phyloP scores from a whole-genome alignment of 371 early-diverging fungal genomes.

The Syncephalis fuscata region DNA sequence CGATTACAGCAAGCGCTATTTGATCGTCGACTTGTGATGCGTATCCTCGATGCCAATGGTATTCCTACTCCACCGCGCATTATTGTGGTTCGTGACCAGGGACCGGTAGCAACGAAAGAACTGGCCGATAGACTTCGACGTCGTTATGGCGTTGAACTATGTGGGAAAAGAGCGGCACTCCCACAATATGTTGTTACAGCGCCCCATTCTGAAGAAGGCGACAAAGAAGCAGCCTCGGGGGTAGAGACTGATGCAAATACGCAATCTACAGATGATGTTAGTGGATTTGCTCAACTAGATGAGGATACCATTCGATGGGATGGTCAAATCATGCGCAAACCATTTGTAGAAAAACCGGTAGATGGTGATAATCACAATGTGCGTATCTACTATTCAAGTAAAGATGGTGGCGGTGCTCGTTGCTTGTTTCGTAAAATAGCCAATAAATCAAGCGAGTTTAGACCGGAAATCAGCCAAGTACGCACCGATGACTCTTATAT shows the following conservation, averaged over 20 bases:
- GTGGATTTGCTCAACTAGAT: too few species aligned
- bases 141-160: slow-evolving; percentile 26
- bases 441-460: slow-evolving; percentile 90
- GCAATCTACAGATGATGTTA: slow-evolving; percentile 17
- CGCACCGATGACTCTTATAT: slow-evolving; percentile 75
- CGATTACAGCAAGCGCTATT: slow-evolving; percentile 79
- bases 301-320: slow-evolving; percentile 60
- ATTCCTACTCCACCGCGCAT: slow-evolving; percentile 81
- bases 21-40: slow-evolving; percentile 82
- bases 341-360: slow-evolving; percentile 97
- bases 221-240: slow-evolving; percentile 2
- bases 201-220: too few species aligned
- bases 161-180: slow-evolving; percentile 7
- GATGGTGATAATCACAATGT: slow-evolving; percentile 96
- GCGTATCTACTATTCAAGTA: slow-evolving; percentile 77
- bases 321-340: slow-evolving; percentile 53
- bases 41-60: slow-evolving; percentile 63
- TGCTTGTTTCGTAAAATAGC: slow-evolving; percentile 92
- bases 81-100: slow-evolving; percentile 53
- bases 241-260: slow-evolving; percentile 19
- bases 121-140: slow-evolving; percentile 20
- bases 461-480: slow-evolving; percentile 42
- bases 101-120: slow-evolving; percentile 33
- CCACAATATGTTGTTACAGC: neutral
- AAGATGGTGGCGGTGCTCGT: slow-evolving; percentile 83